Percentiles rank a stretch among this genome's conserved stretches.
phyloP scores from a whole-genome alignment of 768 basidiomycete species.

The Myochromella boudieri region DNA sequence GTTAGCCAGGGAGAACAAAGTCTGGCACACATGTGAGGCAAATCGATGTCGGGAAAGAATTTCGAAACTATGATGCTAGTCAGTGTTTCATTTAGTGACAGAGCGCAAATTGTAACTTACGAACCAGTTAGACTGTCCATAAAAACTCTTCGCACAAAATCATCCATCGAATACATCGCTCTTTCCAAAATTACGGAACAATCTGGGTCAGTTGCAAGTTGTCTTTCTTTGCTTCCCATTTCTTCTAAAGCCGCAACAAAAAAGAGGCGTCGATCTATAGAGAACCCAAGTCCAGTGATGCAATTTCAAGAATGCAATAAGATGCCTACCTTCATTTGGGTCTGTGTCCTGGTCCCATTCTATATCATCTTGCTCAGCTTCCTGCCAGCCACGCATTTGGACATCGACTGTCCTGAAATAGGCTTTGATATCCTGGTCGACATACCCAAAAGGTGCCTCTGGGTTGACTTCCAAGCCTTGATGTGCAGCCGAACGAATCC shows the following conservation, averaged over 20 bases:
- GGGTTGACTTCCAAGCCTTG: slow-evolving; percentile 39
- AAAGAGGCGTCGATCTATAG: slow-evolving; percentile 71
- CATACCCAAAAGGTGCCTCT: slow-evolving; percentile 87
- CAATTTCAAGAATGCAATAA: slow-evolving; percentile 8
- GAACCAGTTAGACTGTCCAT: slow-evolving; percentile 85
- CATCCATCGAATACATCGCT: slow-evolving; percentile 92
- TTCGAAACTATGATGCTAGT: slow-evolving; percentile 49
- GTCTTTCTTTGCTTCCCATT: slow-evolving; percentile 85
- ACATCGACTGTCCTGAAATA: slow-evolving; percentile 90
- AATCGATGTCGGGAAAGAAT: slow-evolving; percentile 77
- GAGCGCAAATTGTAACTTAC: slow-evolving; percentile 45
- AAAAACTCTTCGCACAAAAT: slow-evolving; percentile 91
- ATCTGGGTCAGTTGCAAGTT: slow-evolving; percentile 91
- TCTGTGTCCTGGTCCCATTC: slow-evolving; percentile 44
- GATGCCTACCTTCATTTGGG: slow-evolving; percentile 66
- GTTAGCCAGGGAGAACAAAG: slow-evolving; percentile 66
- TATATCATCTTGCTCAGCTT: slow-evolving; percentile 42
- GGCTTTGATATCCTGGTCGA: slow-evolving; percentile 88
- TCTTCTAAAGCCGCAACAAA: slow-evolving; percentile 82
- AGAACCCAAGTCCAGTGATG: slow-evolving; percentile 6
- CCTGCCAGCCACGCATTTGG: slow-evolving; percentile 87
- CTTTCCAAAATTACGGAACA: slow-evolving; percentile 89
- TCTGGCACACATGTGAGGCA: slow-evolving; percentile 95
- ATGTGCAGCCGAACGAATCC: slow-evolving; percentile 55
- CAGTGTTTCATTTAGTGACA: not conserved